Conservation (phyloP, 768 basidiomycete species). For the Termitomyces eurrhizus region DNA sequence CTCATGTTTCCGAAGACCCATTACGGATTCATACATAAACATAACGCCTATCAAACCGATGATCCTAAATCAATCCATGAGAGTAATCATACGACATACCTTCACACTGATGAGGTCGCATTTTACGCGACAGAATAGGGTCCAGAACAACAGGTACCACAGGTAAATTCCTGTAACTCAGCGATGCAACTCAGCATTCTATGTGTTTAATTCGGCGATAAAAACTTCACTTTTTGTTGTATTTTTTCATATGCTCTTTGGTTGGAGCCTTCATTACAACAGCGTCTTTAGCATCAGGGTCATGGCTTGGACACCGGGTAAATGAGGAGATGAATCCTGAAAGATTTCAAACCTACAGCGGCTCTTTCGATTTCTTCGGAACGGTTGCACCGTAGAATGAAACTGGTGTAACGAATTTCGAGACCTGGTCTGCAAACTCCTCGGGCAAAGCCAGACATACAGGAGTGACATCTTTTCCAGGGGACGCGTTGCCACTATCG, state of each 20-base stretch:
- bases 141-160: slow-evolving; percentile 87
- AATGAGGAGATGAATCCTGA: not conserved
- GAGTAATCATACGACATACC: slow-evolving; percentile 35
- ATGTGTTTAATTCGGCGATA: not conserved
- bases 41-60: slow-evolving; percentile 49
- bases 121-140: slow-evolving; percentile 68
- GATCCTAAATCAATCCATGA: not conserved
- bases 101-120: slow-evolving; percentile 90
- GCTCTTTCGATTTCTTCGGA: slow-evolving; percentile 35
- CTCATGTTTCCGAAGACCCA: slow-evolving; percentile 90
- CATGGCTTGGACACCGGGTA: slow-evolving; percentile 46
- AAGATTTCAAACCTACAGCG: slow-evolving; percentile 35
- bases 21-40: slow-evolving; percentile 95
- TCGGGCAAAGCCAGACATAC: slow-evolving; percentile 1
- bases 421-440: slow-evolving; percentile 5
- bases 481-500: slow-evolving; percentile 3
- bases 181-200: slow-evolving; percentile 1
- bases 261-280: slow-evolving; percentile 83
- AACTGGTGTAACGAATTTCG: slow-evolving; percentile 46
- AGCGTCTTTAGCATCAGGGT: slow-evolving; percentile 72
- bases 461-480: slow-evolving; percentile 9
- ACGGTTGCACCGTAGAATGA: slow-evolving; percentile 57
- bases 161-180: slow-evolving; percentile 45
- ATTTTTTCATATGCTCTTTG: slow-evolving; percentile 57
- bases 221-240: slow-evolving; percentile 62